These are phyloP conservation scores for Tetradesmus lagerheimii DNA, from an alignment of 139 green algal genomes.

Conservation along the genomic window DNA sequence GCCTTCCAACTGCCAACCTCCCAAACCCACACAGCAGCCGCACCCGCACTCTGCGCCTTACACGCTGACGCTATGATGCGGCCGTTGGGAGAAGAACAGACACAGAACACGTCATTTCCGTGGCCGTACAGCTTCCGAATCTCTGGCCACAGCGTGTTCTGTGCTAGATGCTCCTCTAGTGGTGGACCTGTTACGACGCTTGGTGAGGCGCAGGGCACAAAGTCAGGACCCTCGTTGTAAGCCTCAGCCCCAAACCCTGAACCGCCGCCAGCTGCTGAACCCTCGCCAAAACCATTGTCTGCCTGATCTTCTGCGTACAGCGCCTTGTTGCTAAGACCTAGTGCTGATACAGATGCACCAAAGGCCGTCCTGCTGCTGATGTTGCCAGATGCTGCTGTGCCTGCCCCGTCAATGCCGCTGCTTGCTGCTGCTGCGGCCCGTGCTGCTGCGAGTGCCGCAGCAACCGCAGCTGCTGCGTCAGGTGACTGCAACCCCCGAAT, in stretches of 20 bases:
- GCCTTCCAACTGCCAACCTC: conserved; percentile 53
- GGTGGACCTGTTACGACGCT: conserved; percentile 72
- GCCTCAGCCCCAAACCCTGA: conserved; percentile 37
- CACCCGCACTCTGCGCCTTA: conserved; percentile 71
- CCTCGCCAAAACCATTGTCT: neutral
- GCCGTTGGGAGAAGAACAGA: conserved; percentile 74
- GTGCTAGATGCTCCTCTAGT: conserved; percentile 94
- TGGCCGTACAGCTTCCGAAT: conserved; percentile 97
- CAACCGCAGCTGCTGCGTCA: conserved; percentile 4
- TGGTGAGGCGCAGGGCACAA: conserved; percentile 79
- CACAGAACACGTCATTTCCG: conserved; percentile 89
- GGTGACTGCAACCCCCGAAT: conserved; percentile 39
- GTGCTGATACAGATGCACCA: conserved; percentile 83
- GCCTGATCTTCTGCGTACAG: conserved; percentile 63
- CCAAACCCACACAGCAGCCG: conserved; percentile 66
- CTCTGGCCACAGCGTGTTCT: conserved; percentile 95
- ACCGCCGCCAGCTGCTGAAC: neutral
- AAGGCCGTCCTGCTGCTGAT: conserved; percentile 51
- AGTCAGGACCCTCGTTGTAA: conserved; percentile 85
- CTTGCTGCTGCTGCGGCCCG: neutral
- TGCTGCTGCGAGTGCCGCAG: conserved; percentile 7
- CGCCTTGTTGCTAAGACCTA: conserved; percentile 97
- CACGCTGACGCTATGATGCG: conserved; percentile 82
- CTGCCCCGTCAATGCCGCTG: conserved; percentile 9
- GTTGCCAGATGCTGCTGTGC: neutral